Evolutionary conservation across 2,329 filamentous ascomycete species (phyloP), one percentile per base, ranked within the genome.

Genomic region (Trichoderma sp.): DNA sequence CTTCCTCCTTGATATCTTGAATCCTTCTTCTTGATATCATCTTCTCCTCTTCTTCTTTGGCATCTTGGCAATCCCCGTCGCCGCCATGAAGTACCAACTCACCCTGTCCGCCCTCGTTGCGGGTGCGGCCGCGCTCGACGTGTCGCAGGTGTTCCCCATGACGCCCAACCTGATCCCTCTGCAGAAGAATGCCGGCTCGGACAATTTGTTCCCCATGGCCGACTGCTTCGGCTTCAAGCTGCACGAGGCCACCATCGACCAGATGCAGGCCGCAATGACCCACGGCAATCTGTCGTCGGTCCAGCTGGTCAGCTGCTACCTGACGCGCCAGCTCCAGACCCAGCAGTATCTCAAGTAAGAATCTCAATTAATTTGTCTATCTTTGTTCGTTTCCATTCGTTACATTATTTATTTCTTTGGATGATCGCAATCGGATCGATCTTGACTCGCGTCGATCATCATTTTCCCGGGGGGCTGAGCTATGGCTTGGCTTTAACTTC

Each of bases 191-290:
- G 81, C 78, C 21, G 80, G 79, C 51, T 79, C 83, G 4, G 70
- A 76, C 1, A 73, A 78, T 14, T 76, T 85, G 26, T 93, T 93
- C 76, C 87, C 89, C 3, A 91, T 93, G 90, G 84, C 83, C 1
- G 78, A 78, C 14, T 94, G 92, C 78, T 80, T 86, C 71, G 86
- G 85, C 11, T 85, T 92, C 74, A 81, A 83, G 62, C 82, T 93
- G 18, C 90, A 92, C 79, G 91, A 93, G 78, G 90, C 90, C 18
- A 90, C 88, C 7, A 91, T 93, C 73, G 90, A 92, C 74, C 81
- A 91, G 73, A 86, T 94, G 76, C 91, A 93, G 76, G 76, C 80
- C 5, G 86, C 86, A 34, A 84, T 93, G 84, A 75, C 75, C 7
- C 79, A 80, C n/a, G 87, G 88, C 5, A 82, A 77, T 12, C 80